phyloP scores from a whole-genome alignment of 2,329 filamentous ascomycete species.

The Neophaeococcomyces mojaviensis region DNA sequence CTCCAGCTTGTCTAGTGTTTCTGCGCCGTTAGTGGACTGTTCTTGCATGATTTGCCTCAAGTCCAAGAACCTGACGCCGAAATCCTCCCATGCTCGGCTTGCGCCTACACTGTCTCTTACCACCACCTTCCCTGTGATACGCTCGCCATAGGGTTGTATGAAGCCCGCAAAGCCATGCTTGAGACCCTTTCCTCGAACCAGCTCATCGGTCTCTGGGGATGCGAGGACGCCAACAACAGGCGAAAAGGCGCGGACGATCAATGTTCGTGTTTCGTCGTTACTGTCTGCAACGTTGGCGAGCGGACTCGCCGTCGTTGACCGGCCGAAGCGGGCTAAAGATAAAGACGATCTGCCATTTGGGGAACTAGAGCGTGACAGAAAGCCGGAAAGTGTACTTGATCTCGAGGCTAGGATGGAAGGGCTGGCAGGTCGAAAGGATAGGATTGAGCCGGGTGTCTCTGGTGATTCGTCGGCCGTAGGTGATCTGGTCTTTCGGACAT shows the following conservation, averaged over 20 bases:
- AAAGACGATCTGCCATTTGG: conserved; percentile 55
- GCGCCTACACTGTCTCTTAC: conserved; percentile 84
- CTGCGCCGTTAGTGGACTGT: conserved; percentile 6
- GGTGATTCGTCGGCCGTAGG: conserved; percentile 45
- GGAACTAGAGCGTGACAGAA: conserved; percentile 60
- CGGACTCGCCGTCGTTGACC: conserved; percentile 37
- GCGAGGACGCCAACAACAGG: conserved; percentile 81
- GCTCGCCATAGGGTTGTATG: conserved; percentile 83
- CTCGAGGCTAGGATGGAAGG: conserved; percentile 50
- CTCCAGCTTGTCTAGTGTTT: conserved; percentile 18
- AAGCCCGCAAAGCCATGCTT: conserved; percentile 74
- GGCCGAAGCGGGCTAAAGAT: conserved; percentile 43
- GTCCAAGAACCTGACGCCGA: conserved; percentile 74
- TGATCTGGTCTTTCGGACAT: conserved; percentile 53
- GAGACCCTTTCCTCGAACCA: conserved; percentile 79
- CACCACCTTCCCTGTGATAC: conserved; percentile 76
- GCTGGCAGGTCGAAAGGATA: conserved; percentile 52
- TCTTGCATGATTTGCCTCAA: conserved; percentile 43
- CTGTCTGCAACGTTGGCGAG: conserved; percentile 47
- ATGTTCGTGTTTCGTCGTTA: conserved; percentile 49
- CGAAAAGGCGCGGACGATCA: conserved; percentile 78
- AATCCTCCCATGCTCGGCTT: conserved; percentile 79
- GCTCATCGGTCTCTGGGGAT: conserved; percentile 75
- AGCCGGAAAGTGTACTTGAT: conserved; percentile 58
- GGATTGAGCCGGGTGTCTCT: conserved; percentile 45